A percentile compares a stretch with the other conserved stretches of the same genome.
phyloP scores from a whole-genome alignment of 768 basidiomycete species.

The Pleurotus tuoliensis region DNA sequence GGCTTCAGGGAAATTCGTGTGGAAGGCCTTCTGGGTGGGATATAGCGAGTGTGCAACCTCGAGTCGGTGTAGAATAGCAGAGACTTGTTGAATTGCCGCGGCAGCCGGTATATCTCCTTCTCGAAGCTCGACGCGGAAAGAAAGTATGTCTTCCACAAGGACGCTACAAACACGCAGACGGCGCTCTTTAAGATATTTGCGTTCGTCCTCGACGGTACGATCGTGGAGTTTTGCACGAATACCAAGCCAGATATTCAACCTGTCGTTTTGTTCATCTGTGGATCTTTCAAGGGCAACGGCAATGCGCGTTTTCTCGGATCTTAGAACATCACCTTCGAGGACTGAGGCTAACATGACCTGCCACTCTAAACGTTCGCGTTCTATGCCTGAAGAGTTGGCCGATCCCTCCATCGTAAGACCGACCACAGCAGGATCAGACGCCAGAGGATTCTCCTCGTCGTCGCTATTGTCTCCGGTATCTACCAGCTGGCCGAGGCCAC shows the following conservation, averaged over 20 bases:
- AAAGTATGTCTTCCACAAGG: conserved; percentile 78
- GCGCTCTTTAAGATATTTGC: conserved; percentile 75
- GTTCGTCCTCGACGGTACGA: conserved; percentile 78
- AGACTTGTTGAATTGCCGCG: conserved; percentile 55
- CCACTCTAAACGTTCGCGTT: conserved; percentile 89
- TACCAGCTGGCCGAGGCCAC: conserved; percentile 62
- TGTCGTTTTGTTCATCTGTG: conserved; percentile 65
- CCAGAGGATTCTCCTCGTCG: conserved; percentile 54
- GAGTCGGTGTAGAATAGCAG: conserved; percentile 65
- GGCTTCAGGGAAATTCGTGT: conserved; percentile 71
- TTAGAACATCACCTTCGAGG: conserved; percentile 89
- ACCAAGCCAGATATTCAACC: conserved; percentile 82
- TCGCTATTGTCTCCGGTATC: conserved; percentile 76
- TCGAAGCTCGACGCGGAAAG: conserved; percentile 59
- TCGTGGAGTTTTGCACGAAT: conserved; percentile 85
- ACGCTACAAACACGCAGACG: conserved; percentile 76
- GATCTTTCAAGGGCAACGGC: conserved; percentile 71
- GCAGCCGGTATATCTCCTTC: conserved; percentile 32
- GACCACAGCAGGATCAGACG: conserved; percentile 62
- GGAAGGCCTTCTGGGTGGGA: conserved; percentile 77
- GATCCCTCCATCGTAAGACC: conserved; percentile 47
- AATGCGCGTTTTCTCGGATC: conserved; percentile 91
- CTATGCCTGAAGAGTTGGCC: conserved; percentile 17
- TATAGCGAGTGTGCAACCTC: conserved; percentile 86
- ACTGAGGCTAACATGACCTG: conserved; percentile 94